Conservation (phyloP, 2,329 filamentous ascomycete genomes). For the Cordyceps fumosorosea region DNA sequence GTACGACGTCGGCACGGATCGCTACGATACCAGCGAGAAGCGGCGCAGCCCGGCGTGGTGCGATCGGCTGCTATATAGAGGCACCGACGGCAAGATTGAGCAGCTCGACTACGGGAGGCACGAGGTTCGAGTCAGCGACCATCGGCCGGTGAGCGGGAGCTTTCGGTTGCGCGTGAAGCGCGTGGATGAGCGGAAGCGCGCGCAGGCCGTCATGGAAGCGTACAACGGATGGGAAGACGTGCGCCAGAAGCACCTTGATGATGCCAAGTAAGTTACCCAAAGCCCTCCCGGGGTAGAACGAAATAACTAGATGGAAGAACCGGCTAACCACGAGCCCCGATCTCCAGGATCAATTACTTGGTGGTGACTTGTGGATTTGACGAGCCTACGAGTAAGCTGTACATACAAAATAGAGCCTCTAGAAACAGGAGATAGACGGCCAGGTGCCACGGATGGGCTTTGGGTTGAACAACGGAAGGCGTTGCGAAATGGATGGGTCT, state of each 20-base stretch:
- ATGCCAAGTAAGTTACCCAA: constrained; percentile 62
- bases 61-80: constrained; percentile 82
- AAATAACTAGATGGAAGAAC: not conserved
- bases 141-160: constrained; percentile 80
- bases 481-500: too few relatives aligned
- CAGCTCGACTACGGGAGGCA: constrained; percentile 84
- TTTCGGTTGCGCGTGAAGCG: constrained; percentile 84
- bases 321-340: not conserved
- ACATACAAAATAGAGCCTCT: constrained; percentile 37
- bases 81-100: constrained; percentile 69
- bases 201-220: constrained; percentile 63
- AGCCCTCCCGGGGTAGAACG: not conserved
- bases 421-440: constrained; percentile 15
- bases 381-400: constrained; percentile 39
- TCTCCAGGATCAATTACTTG: constrained; percentile 42
- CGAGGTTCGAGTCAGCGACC: constrained; percentile 86
- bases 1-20: constrained; percentile 92
- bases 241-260: constrained; percentile 58
- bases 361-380: constrained; percentile 49
- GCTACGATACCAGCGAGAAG: constrained; percentile 93
- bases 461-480: too few relatives aligned
- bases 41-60: constrained; percentile 93
- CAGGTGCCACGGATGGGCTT: too few relatives aligned
- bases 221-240: constrained; percentile 68
- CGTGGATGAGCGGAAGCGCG: constrained; percentile 61